Evolutionary conservation across 257 asterid genomes (phyloP).

Genomic region (Nicotiana obtusifolia): DNA sequence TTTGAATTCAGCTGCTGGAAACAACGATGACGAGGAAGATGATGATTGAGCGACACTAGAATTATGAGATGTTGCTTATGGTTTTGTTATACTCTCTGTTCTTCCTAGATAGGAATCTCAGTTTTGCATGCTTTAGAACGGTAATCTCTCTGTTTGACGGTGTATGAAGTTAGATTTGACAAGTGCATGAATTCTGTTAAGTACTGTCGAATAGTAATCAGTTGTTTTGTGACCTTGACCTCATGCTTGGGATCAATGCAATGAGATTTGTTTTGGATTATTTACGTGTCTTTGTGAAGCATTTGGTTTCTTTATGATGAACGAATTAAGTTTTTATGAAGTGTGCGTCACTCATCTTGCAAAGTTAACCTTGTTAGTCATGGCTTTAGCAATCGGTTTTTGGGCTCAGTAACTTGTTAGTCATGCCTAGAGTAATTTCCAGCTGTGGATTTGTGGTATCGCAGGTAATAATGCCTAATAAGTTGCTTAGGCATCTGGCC

Average conservation of each 20-base stretch:
- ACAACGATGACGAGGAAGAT: constrained; percentile 41
- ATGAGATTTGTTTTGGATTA: not conserved
- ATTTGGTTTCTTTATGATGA: not conserved
- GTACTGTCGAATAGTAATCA: not conserved
- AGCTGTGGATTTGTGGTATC: no score
- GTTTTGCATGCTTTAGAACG: not conserved
- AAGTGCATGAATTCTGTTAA: not conserved
- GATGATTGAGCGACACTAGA: constrained; percentile 33
- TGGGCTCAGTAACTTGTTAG: no score
- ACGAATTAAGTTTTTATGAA: not conserved
- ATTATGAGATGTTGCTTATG: constrained; percentile 13
- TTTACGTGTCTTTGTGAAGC: not conserved
- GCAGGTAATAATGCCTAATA: no score
- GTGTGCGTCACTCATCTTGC: not conserved
- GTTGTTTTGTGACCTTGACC: not conserved
- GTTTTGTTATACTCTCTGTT: not conserved
- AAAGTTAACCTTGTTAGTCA: no score
- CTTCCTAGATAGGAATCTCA: not conserved
- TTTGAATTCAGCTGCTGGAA: constrained; percentile 53
- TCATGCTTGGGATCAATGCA: not conserved
- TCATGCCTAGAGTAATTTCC: no score
- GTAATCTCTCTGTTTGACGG: not conserved
- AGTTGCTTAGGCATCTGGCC: no score
- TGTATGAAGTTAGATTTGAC: not conserved
- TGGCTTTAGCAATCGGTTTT: no score